Evolutionary conservation across 345 rosid species (phyloP).

Genomic region (Populus nigra): DNA sequence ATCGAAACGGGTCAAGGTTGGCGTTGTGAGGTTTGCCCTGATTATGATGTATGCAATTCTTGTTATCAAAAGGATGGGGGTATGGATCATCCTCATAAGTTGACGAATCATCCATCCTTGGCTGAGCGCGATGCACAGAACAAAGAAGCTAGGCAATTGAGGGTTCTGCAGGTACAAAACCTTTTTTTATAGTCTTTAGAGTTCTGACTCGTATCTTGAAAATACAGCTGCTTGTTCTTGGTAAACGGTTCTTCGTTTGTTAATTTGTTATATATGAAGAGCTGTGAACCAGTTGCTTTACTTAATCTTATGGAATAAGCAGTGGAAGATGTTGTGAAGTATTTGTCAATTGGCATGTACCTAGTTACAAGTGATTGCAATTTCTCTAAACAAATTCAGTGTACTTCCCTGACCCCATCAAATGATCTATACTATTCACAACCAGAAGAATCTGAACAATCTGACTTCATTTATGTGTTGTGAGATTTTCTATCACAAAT

Average conservation of each 20-base stretch:
- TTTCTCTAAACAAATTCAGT: not conserved
- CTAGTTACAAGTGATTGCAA: not conserved
- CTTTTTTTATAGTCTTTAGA: not conserved
- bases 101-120: slow-evolving; percentile 82
- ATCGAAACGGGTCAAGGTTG: slow-evolving; percentile 98
- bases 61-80: slow-evolving; percentile 82
- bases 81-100: slow-evolving; percentile 88
- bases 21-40: slow-evolving; percentile 97
- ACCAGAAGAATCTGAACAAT: not conserved
- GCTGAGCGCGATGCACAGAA: slow-evolving; percentile 97
- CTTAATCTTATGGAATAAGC: not conserved
- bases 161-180: slow-evolving; percentile 39
- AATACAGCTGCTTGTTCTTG: not conserved
- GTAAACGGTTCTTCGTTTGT: not conserved
- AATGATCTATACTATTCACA: not conserved
- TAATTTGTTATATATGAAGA: not conserved
- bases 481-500: not conserved
- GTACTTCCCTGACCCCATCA: not conserved
- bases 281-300: not conserved
- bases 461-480: not conserved
- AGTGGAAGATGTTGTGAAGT: not conserved
- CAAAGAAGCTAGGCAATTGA: slow-evolving; percentile 87
- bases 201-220: not conserved
- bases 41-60: slow-evolving; percentile 85
- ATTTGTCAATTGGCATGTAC: not conserved